Base-by-base conservation (phyloP, 257 asterid species). In the Solanum lycopersicoides region DNA sequence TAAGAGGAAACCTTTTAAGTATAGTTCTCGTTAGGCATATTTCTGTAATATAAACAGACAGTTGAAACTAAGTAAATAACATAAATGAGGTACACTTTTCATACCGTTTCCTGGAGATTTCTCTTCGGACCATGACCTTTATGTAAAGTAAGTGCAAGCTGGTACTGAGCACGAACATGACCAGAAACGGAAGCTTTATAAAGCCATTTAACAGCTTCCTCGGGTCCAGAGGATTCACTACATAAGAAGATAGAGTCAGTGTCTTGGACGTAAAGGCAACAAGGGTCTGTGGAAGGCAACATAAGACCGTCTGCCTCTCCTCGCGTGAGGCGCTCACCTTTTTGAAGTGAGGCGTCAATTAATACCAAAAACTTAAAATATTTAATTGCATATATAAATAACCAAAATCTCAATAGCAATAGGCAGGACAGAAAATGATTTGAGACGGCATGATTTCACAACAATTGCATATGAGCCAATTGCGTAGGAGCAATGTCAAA, bases 141-240 rank as follows among this genome's bases (percentile, higher is more conserved):
- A 88, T 96, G 99, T 65, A 94, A 88, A 91, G 98, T 95, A 47
- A 97, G 93, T 13, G 98, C 99, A 37, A 96, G 96, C 87, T 97
- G 99, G 93, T 96, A 97, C n/a, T 96, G 99, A 84, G 98, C 98
- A 74, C 99, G 99, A 79, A 93, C 95, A 90, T 94, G 94, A 71
- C 98, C 99, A 71, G 96, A 89, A 47, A 86, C 50, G 59, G 99
- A 92, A 87, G 99, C 98, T 84, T 83, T 86, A 79, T 92, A 88
- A 87, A 96, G 88, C 98, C 97, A 97, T 87, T 89, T 90, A 86
- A 97, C 88, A 37, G 98, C 99, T 87, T 96, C 98, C 86, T 90
- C 77, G 18, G 90, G 63, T 91, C 92, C 15, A 93, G 90, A 83
- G 99, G 94, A 90, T 90, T 88, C 85, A 88, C 99, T 97, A 93